A percentile compares a stretch with the other conserved stretches of the same genome.
Conservation (phyloP, 108 stramenopile genomes). For the Cyclotella atomus region DNA sequence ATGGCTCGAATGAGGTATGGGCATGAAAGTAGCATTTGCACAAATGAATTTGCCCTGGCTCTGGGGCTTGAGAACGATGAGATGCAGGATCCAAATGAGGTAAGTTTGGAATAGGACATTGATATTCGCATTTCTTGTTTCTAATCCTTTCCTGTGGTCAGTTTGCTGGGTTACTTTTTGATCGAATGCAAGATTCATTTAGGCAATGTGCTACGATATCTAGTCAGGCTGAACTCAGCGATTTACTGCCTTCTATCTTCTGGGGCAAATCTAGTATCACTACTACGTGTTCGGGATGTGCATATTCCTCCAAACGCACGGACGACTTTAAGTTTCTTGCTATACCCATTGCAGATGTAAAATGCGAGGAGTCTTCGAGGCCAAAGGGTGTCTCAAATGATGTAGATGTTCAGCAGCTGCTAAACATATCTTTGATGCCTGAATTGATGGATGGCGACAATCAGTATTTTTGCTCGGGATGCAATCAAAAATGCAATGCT, state of each 20-base stretch:
- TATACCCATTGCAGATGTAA: slow-evolving; percentile 61
- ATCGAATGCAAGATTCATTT: slow-evolving; percentile 84
- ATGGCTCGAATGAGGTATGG: slow-evolving; percentile 73
- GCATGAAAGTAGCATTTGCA: slow-evolving; percentile 55
- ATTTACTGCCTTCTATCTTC: slow-evolving; percentile 68
- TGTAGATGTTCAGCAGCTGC: slow-evolving; percentile 74
- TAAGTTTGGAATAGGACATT: slow-evolving; percentile 9
- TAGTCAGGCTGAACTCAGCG: slow-evolving; percentile 24
- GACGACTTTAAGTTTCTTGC: slow-evolving; percentile 80
- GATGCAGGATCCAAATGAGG: slow-evolving; percentile 92
- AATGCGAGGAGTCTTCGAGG: neutral
- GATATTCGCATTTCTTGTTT: neutral
- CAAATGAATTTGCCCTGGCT: slow-evolving; percentile 72
- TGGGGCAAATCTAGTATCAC: slow-evolving; percentile 66
- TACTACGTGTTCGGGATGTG: slow-evolving; percentile 68
- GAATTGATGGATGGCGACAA: slow-evolving; percentile 83
- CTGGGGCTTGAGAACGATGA: slow-evolving; percentile 77
- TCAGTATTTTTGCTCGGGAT: slow-evolving; percentile 75
- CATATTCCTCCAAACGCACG: slow-evolving; percentile 42
- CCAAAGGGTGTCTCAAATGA: slow-evolving; percentile 28
- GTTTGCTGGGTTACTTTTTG: slow-evolving; percentile 84
- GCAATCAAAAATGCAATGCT: slow-evolving; percentile 74
- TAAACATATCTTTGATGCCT: slow-evolving; percentile 63
- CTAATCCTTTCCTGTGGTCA: neutral
- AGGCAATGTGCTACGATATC: slow-evolving; percentile 44